Evolutionary conservation across 345 rosid genomes (phyloP).

Genomic region (Citrus australasica): DNA sequence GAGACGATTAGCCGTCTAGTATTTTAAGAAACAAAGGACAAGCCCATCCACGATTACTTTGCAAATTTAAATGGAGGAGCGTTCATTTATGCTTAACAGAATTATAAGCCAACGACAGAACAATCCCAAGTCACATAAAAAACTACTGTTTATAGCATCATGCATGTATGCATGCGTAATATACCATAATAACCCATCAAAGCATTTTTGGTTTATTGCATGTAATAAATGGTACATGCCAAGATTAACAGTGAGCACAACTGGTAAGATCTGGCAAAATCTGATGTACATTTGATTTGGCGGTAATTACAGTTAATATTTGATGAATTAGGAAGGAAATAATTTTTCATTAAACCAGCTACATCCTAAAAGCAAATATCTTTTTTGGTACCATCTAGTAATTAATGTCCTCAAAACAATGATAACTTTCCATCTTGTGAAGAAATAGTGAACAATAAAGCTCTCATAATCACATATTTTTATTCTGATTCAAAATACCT

Average conservation of each 20-base stretch:
- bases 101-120: not conserved
- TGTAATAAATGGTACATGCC: not conserved
- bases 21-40: too few species aligned
- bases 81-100: not conserved
- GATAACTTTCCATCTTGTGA: not conserved
- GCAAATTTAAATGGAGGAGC: too few species aligned
- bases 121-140: not conserved
- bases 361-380: not conserved
- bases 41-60: too few species aligned
- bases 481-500: not conserved
- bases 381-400: not conserved
- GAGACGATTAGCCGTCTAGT: too few species aligned
- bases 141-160: not conserved
- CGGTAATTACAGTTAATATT: not conserved
- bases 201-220: not conserved
- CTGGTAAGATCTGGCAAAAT: not conserved
- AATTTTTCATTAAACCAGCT: not conserved
- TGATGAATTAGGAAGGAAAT: not conserved
- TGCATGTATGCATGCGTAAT: not conserved
- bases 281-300: not conserved
- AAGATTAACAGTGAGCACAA: not conserved
- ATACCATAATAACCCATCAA: not conserved
- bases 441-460: not conserved
- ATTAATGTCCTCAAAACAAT: not conserved
- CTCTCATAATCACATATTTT: not conserved